Conservation (phyloP, 768 basidiomycete species). For the Mycena pura region DNA sequence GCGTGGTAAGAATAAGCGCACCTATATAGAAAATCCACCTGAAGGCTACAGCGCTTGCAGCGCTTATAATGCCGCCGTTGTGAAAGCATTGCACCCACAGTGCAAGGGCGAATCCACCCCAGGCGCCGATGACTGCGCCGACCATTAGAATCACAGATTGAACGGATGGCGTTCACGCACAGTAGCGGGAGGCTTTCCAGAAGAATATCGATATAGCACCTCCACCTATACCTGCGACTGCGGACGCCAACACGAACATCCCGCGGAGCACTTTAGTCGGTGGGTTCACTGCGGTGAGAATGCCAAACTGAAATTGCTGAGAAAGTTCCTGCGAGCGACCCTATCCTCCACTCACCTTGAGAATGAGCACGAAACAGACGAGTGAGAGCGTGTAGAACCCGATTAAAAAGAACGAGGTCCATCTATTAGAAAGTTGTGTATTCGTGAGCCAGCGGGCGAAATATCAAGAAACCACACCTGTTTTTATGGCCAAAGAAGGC, state of each 20-base stretch:
- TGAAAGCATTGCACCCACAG: constrained; percentile 89
- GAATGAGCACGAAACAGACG: constrained; percentile 85
- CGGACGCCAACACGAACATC: constrained; percentile 85
- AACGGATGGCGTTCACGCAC: constrained; percentile 29
- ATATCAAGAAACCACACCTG: constrained; percentile 56
- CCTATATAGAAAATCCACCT: constrained; percentile 93
- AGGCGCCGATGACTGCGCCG: constrained; percentile 62
- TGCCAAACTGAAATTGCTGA: constrained; percentile 59
- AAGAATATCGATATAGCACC: constrained; percentile 91
- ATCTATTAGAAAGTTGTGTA: constrained; percentile 35
- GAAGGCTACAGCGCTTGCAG: constrained; percentile 71
- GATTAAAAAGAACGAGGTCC: constrained; percentile 93
- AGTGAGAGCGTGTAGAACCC: constrained; percentile 90
- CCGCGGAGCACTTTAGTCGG: constrained; percentile 83
- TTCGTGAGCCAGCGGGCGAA: background rate
- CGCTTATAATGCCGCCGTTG: constrained; percentile 79
- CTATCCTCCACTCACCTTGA: constrained; percentile 46
- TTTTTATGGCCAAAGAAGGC: constrained; percentile 96
- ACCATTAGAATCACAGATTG: background rate
- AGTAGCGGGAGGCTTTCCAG: constrained; percentile 88
- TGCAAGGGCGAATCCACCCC: constrained; percentile 87
- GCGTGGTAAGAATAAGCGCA: constrained; percentile 37
- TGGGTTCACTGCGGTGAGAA: constrained; percentile 82
- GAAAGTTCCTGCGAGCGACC: background rate
- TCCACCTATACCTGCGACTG: constrained; percentile 82